Evolutionary conservation across 441 rosid genomes (phyloP).

Genomic region (Adansonia rubrostipa): DNA sequence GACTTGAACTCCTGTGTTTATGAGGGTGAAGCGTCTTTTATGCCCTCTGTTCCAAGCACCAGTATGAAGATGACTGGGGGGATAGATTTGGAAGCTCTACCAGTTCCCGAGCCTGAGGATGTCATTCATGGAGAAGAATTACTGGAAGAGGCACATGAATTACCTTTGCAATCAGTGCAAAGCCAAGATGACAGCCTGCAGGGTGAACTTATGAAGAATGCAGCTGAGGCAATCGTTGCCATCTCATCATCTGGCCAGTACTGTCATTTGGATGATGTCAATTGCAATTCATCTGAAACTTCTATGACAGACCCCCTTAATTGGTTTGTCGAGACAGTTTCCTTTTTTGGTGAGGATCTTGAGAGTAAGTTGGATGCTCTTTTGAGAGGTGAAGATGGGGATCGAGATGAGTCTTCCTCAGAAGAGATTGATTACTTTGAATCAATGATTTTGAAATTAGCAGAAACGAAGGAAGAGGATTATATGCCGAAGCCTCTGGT

Average conservation of each 20-base stretch:
- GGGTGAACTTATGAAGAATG: conserved; percentile 53
- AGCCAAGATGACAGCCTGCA: conserved; percentile 33
- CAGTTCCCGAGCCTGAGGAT: conserved; percentile 59
- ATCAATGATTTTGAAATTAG: conserved; percentile 71
- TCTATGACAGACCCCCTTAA: conserved; percentile 60
- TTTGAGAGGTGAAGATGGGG: conserved; percentile 40
- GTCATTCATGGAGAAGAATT: conserved; percentile 39
- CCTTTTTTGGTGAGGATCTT: conserved; percentile 52
- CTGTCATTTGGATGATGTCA: conserved; percentile 38
- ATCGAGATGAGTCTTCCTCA: conserved; percentile 45
- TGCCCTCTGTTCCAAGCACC: conserved; percentile 38
- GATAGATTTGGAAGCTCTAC: conserved; percentile 84
- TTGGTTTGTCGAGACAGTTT: conserved; percentile 78
- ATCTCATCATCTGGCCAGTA: conserved; percentile 50
- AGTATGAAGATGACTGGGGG: conserved; percentile 42
- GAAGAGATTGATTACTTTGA: conserved; percentile 82
- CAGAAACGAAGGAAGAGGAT: conserved; percentile 69
- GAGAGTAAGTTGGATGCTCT: conserved; percentile 49
- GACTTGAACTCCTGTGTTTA: conserved; percentile 73
- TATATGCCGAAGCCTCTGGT: conserved; percentile 80
- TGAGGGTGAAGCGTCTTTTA: conserved; percentile 68
- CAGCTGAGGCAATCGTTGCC: conserved; percentile 82
- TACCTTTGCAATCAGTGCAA: conserved; percentile 35
- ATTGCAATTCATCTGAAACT: conserved; percentile 46
- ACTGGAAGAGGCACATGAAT: conserved; percentile 38